Conservation (phyloP, 208 protist species). For the Trichomonas gallinae region DNA sequence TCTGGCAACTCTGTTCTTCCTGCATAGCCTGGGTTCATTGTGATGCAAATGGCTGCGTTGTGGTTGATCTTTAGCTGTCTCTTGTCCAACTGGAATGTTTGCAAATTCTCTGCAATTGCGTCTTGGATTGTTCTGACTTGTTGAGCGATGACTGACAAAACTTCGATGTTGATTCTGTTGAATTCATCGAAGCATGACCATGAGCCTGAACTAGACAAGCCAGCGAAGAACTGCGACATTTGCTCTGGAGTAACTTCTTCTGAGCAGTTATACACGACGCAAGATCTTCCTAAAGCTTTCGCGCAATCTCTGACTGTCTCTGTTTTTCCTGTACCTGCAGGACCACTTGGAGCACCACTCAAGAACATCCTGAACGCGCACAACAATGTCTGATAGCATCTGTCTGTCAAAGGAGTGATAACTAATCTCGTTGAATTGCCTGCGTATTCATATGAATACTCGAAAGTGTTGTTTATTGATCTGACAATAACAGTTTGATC, state of each 20-base stretch:
- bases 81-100: conserved; percentile 43
- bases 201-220: conserved; percentile 39
- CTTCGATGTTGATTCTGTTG: conserved; percentile 51
- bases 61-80: conserved; percentile 38
- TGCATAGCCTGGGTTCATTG: conserved; percentile 91
- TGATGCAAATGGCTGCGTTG: conserved; percentile 56
- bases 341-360: conserved; percentile 50
- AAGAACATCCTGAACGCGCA: conserved; percentile 49
- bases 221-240: conserved; percentile 45
- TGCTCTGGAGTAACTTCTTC: conserved; percentile 57
- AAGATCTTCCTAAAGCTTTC: conserved; percentile 47
- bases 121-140: conserved; percentile 42
- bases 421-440: conserved; percentile 45
- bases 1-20: conserved; percentile 85
- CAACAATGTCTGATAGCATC: conserved; percentile 60
- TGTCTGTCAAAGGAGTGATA: conserved; percentile 48
- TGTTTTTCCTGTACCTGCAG: conserved; percentile 58
- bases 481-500: conserved; percentile 32
- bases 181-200: conserved; percentile 59
- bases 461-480: conserved; percentile 37
- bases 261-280: conserved; percentile 91
- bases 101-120: conserved; percentile 34
- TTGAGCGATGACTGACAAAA: conserved; percentile 48
- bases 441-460: conserved; percentile 47
- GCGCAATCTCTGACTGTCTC: conserved; percentile 55